These are phyloP conservation scores for Penium margaritaceum DNA, from an alignment of 139 green algal species.

Conservation along the genomic window DNA sequence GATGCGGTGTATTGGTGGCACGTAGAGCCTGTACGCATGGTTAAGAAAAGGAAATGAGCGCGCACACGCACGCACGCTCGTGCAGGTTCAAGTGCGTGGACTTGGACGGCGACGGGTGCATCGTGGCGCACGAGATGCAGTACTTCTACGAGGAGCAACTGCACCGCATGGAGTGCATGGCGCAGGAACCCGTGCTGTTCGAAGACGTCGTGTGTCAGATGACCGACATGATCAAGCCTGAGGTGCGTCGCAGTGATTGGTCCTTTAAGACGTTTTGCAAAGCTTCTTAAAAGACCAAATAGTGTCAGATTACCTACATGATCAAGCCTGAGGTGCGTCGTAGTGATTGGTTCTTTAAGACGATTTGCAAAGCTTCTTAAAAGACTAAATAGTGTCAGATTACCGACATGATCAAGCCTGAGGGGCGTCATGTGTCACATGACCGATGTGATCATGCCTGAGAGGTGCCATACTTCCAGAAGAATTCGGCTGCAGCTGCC, in stretches of 20 bases:
- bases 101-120: constrained; percentile 79
- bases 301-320: constrained; percentile 97
- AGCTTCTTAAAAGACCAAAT: too few relatives aligned
- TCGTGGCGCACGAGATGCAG: constrained; percentile 76
- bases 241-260: not conserved
- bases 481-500: not conserved
- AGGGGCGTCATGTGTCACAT: constrained; percentile 68
- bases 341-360: too few relatives aligned
- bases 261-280: too few relatives aligned
- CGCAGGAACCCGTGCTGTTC: constrained; percentile 76
- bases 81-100: constrained; percentile 68
- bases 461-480: too few relatives aligned
- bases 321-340: constrained; percentile 57
- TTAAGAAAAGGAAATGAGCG: too few relatives aligned
- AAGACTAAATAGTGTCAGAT: too few relatives aligned
- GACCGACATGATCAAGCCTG: constrained; percentile 88
- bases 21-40: too few relatives aligned
- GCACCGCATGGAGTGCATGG: constrained; percentile 88
- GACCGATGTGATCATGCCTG: constrained; percentile 94
- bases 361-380: too few relatives aligned
- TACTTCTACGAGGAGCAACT: constrained; percentile 99
- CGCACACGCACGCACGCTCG: too few relatives aligned
- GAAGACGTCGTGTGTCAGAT: constrained; percentile 88
- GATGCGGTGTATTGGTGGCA: too few relatives aligned
- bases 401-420: constrained; percentile 88